phyloP scores from a whole-genome alignment of 2,329 filamentous ascomycete species.

The Diaporthe caulivora region DNA sequence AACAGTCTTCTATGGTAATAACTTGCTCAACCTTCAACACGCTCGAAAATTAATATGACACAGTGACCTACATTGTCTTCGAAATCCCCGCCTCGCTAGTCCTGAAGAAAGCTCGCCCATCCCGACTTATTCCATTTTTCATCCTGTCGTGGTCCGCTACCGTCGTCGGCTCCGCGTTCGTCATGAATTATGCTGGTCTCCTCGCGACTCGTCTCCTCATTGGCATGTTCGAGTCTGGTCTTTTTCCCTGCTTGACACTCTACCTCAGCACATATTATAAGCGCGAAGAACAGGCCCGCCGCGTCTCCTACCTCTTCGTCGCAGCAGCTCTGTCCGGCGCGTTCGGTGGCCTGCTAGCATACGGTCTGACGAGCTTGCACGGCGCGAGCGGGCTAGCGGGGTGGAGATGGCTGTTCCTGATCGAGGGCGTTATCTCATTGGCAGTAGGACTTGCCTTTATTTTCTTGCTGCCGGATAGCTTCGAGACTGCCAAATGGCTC shows the following conservation, averaged over 20 bases:
- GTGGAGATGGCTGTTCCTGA: slow-evolving; percentile 55
- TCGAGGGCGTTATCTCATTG: slow-evolving; percentile 51
- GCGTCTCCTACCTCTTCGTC: slow-evolving; percentile 46
- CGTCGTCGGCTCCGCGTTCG: slow-evolving; percentile 61
- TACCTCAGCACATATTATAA: slow-evolving; percentile 45
- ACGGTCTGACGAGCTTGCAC: slow-evolving; percentile 51
- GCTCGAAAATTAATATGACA: neutral
- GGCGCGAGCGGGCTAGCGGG: slow-evolving; percentile 47
- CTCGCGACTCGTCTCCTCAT: slow-evolving; percentile 63
- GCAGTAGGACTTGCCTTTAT: slow-evolving; percentile 55
- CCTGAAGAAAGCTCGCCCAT: slow-evolving; percentile 72
- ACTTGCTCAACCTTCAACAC: fast-evolving
- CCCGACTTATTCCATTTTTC: slow-evolving; percentile 74
- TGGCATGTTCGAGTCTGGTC: slow-evolving; percentile 43
- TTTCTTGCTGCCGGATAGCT: slow-evolving; percentile 71
- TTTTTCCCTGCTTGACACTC: slow-evolving; percentile 44
- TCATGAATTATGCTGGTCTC: slow-evolving; percentile 73
- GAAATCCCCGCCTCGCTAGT: slow-evolving; percentile 76
- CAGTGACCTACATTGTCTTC: slow-evolving; percentile 69
- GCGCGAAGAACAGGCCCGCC: slow-evolving; percentile 41
- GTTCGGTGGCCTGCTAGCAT: slow-evolving; percentile 54
- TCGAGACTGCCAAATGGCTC: slow-evolving; percentile 72
- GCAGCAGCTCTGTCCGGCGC: slow-evolving; percentile 51
- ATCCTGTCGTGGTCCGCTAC: slow-evolving; percentile 76
- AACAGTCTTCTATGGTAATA: slow-evolving; percentile 69